These are phyloP conservation scores for Aspergillus arachidicola DNA, from an alignment of 2,329 filamentous ascomycete genomes.

Conservation along the genomic window DNA sequence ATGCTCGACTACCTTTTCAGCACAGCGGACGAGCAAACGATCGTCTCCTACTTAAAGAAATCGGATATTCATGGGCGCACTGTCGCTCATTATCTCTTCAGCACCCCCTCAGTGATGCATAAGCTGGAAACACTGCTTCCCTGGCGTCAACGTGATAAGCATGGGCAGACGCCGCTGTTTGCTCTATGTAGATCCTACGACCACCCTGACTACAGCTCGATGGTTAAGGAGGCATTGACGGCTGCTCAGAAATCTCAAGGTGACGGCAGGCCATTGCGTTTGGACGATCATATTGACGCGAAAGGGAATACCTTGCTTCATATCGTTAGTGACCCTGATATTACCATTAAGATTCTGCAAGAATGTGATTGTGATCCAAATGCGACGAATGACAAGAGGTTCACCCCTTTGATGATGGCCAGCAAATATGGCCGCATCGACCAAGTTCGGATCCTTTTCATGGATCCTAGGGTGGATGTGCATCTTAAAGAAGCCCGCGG, in stretches of 20 bases:
- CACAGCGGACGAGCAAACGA: slow-evolving; percentile 56
- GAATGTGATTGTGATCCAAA: slow-evolving; percentile 95
- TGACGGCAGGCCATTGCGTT: slow-evolving; percentile 77
- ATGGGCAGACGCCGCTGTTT: slow-evolving; percentile 96
- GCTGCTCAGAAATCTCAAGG: slow-evolving; percentile 74
- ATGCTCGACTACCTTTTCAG: slow-evolving; percentile 72
- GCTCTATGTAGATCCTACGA: slow-evolving; percentile 95
- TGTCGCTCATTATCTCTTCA: slow-evolving; percentile 93
- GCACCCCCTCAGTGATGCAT: slow-evolving; percentile 78
- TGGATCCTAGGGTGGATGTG: slow-evolving; percentile 83
- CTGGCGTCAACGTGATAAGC: slow-evolving; percentile 90
- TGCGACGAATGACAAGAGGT: slow-evolving; percentile 89
- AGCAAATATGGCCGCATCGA: slow-evolving; percentile 97
- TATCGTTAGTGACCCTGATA: slow-evolving; percentile 82
- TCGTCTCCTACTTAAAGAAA: slow-evolving; percentile 69
- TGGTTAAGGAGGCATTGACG: slow-evolving; percentile 81
- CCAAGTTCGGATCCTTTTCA: slow-evolving; percentile 84
- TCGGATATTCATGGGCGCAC: slow-evolving; percentile 87
- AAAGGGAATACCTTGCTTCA: slow-evolving; percentile 97
- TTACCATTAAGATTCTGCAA: slow-evolving; percentile 75
- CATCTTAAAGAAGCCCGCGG: slow-evolving; percentile 82
- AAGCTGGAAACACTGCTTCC: slow-evolving; percentile 76
- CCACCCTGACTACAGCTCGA: slow-evolving; percentile 79
- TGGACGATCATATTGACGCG: slow-evolving; percentile 88
- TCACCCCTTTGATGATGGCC: slow-evolving; percentile 95